Base-by-base conservation (phyloP, 305 asterid species). In the Fraxinus sp. region DNA sequence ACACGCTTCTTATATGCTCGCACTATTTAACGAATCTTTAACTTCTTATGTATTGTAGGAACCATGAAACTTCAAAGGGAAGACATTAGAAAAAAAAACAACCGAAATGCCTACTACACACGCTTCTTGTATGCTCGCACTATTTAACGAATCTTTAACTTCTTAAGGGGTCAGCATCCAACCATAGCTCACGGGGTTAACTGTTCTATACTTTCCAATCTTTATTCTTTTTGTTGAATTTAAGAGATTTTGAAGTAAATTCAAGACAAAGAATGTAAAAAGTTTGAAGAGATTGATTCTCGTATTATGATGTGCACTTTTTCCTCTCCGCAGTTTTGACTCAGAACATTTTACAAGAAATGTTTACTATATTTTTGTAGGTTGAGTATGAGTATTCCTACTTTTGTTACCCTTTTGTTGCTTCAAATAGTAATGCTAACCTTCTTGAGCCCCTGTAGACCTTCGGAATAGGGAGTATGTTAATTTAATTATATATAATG, bases 81-180 rank as follows among this genome's bases (percentile, higher is more conserved):
- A 33, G 32, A 57, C 70, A 6, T 20, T 1, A 18, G 22, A n/a
- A 18, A 6, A 18, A 37, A 66, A 64, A 35, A 35, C 4, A 35
- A 35, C 46, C 3, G 2, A 77, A 10, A 37, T 9, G 9, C 74
- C 66, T 46, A 35, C 62, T 39, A 36, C 35, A 37, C 66, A 68
- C 64, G 6, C 32, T 64, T 57, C 68, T 57, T 20, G 68, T 3
- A 57, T 7, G 70, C 30, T 20, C 1, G 10, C 32, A 18, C 30
- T 2, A 62, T 62, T 8, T 22, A 2, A 62, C 14, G 30, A 62
- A 62, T 7, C 16, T 62, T 62, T 62, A 62, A 11, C 55, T 76
- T 74, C 77, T 20, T 13, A 75, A 76, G 55, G 77, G 83, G 76
- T 78, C 70, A 43, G 77, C 26, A 16, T 43, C 16, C 59, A 85